Conservation (phyloP, 345 rosid genomes). For the Hirschfeldia incana region DNA sequence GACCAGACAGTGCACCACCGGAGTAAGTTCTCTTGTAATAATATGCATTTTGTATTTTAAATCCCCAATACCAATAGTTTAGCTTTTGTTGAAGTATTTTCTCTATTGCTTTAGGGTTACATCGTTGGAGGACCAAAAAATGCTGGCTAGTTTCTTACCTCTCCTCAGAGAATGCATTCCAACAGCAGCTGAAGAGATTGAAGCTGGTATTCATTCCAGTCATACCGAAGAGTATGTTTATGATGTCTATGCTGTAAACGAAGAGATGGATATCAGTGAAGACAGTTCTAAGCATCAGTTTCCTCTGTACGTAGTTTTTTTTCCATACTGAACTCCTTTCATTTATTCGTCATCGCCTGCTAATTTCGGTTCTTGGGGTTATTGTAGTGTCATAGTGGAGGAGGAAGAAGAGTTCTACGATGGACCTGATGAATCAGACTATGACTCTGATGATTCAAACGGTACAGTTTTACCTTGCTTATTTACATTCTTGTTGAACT, state of each 20-base stretch:
- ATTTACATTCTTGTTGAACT: not conserved
- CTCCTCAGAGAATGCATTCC: slow-evolving; percentile 75
- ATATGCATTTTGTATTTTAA: slow-evolving; percentile 16
- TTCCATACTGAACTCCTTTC: not conserved
- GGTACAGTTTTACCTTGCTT: slow-evolving; percentile 47
- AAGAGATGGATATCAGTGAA: slow-evolving; percentile 46
- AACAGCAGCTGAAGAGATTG: slow-evolving; percentile 74
- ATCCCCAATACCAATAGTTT: slow-evolving; percentile 3
- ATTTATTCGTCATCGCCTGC: not conserved
- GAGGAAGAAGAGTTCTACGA: slow-evolving; percentile 79
- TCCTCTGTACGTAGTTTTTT: slow-evolving; percentile 59
- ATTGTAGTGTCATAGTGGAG: slow-evolving; percentile 67
- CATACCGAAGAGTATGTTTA: slow-evolving; percentile 67
- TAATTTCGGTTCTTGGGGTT: slow-evolving; percentile 11
- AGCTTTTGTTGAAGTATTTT: not conserved
- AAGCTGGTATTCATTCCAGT: slow-evolving; percentile 52
- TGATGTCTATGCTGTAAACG: slow-evolving; percentile 68
- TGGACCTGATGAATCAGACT: slow-evolving; percentile 72
- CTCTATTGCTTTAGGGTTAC: slow-evolving; percentile 45
- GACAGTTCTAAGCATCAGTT: slow-evolving; percentile 41
- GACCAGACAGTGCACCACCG: slow-evolving; percentile 26
- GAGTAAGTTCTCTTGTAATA: slow-evolving; percentile 52
- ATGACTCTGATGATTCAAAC: slow-evolving; percentile 84
- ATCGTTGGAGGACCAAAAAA: slow-evolving; percentile 66
- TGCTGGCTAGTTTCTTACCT: slow-evolving; percentile 72